Evolutionary conservation across 176 grass and related monocot genomes (phyloP).

Genomic region (Stipa capillata): DNA sequence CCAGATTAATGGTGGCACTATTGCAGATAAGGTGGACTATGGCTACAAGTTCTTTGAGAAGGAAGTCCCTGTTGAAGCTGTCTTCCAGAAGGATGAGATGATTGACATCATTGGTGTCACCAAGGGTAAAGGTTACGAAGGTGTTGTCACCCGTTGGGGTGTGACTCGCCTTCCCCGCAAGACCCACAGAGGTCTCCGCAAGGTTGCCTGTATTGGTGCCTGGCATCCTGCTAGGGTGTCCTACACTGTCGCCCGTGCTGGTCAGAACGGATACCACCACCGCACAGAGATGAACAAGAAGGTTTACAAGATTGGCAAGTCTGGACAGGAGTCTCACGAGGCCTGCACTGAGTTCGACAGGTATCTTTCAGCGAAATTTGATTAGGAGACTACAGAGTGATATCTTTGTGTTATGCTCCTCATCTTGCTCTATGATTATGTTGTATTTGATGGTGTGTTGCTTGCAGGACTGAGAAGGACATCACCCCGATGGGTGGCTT

Average conservation of each 20-base stretch:
- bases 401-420: too few species aligned
- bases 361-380: too few species aligned
- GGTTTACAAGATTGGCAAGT: slow-evolving; percentile 80
- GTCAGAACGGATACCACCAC: slow-evolving; percentile 89
- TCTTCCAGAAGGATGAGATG: slow-evolving; percentile 93
- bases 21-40: too few species aligned
- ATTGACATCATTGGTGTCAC: too few species aligned
- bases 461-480: slow-evolving; percentile 75
- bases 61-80: slow-evolving; percentile 58
- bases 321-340: slow-evolving; percentile 51
- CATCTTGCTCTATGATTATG: not conserved
- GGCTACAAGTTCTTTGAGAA: too few species aligned
- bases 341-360: slow-evolving; percentile 73
- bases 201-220: too few species aligned
- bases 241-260: too few species aligned
- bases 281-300: slow-evolving; percentile 86
- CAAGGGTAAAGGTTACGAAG: slow-evolving; percentile 90
- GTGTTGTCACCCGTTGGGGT: slow-evolving; percentile 84
- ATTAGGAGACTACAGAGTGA: not conserved
- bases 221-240: too few species aligned
- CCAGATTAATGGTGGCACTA: too few species aligned
- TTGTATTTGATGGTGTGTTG: not conserved
- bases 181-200: too few species aligned
- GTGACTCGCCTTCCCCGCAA: slow-evolving; percentile 83
- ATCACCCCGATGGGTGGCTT: slow-evolving; percentile 88